Percentiles rank a stretch among this genome's conserved stretches.
phyloP scores from a whole-genome alignment of 2,329 filamentous ascomycete genomes.

The Fusarium nodosum region DNA sequence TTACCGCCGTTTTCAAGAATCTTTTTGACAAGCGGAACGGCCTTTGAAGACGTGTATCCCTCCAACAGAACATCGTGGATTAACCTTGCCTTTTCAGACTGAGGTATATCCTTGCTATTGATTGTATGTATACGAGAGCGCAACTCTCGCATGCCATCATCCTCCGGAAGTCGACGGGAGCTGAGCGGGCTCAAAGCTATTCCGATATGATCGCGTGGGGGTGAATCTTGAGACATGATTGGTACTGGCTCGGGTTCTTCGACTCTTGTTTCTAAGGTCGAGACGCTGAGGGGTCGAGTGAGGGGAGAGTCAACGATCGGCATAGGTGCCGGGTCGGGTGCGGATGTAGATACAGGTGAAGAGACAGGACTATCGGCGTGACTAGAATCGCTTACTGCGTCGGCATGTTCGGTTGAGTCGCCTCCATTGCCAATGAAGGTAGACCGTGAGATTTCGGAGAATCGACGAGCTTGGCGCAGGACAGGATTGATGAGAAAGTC shows the following conservation, averaged over 20 bases:
- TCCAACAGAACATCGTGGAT: slow-evolving; percentile 80
- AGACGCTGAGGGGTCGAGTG: slow-evolving; percentile 52
- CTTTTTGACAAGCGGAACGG: slow-evolving; percentile 33
- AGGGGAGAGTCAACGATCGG: slow-evolving; percentile 46
- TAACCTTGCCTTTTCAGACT: slow-evolving; percentile 75
- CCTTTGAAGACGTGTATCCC: slow-evolving; percentile 66
- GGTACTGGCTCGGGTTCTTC: slow-evolving; percentile 48
- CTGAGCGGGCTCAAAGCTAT: slow-evolving; percentile 51
- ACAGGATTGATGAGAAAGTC: slow-evolving; percentile 76
- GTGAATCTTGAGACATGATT: slow-evolving; percentile 40
- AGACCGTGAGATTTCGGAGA: slow-evolving; percentile 66
- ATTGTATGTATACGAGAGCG: slow-evolving; percentile 77
- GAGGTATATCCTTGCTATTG: slow-evolving; percentile 70
- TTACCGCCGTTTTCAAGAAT: slow-evolving; percentile 34
- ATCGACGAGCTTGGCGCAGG: slow-evolving; percentile 73
- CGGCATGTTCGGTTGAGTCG: slow-evolving; percentile 46
- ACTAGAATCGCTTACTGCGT: slow-evolving; percentile 42
- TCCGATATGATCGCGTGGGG: slow-evolving; percentile 53
- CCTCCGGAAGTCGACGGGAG: slow-evolving; percentile 70
- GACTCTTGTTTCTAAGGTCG: slow-evolving; percentile 54
- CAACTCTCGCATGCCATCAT: slow-evolving; percentile 81
- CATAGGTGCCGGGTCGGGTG: slow-evolving; percentile 31
- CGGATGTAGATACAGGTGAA: slow-evolving; percentile 16
- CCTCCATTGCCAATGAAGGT: slow-evolving; percentile 56
- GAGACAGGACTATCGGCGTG: slow-evolving; percentile 40